Percentiles rank a stretch among this genome's conserved stretches.
Conservation (phyloP, 2,329 filamentous ascomycete genomes). For the Fusarium equiseti region DNA sequence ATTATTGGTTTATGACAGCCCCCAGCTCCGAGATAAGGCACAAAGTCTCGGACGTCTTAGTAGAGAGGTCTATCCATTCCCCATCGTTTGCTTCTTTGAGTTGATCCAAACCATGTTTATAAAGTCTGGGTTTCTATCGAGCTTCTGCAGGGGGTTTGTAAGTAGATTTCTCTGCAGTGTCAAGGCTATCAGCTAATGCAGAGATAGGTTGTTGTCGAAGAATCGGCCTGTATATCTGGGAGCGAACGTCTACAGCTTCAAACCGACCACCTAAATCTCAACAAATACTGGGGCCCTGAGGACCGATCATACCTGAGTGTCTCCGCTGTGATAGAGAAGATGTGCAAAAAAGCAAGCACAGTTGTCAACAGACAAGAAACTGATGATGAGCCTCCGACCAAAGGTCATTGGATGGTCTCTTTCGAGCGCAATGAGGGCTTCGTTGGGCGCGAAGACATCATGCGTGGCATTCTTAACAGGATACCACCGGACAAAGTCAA, state of each 20-base stretch:
- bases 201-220: neutral
- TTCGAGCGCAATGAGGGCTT: neutral
- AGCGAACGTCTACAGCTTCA: neutral
- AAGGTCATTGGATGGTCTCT: neutral
- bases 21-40: neutral
- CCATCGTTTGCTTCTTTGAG: neutral
- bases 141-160: neutral
- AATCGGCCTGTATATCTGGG: neutral
- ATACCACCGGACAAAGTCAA: fast-evolving
- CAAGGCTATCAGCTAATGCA: neutral
- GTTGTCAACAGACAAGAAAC: too few species aligned
- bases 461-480: neutral
- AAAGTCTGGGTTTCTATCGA: neutral
- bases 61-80: neutral
- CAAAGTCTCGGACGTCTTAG: neutral
- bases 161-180: neutral
- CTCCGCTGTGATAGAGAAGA: neutral
- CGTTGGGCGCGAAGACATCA: neutral
- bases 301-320: neutral
- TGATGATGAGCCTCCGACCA: neutral
- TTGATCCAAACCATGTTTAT: neutral
- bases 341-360: neutral
- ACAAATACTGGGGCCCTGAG: neutral
- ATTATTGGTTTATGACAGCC: neutral
- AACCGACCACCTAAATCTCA: neutral